Evolutionary conservation across 768 basidiomycete genomes (phyloP).

Genomic region (Suillus clintonianus): DNA sequence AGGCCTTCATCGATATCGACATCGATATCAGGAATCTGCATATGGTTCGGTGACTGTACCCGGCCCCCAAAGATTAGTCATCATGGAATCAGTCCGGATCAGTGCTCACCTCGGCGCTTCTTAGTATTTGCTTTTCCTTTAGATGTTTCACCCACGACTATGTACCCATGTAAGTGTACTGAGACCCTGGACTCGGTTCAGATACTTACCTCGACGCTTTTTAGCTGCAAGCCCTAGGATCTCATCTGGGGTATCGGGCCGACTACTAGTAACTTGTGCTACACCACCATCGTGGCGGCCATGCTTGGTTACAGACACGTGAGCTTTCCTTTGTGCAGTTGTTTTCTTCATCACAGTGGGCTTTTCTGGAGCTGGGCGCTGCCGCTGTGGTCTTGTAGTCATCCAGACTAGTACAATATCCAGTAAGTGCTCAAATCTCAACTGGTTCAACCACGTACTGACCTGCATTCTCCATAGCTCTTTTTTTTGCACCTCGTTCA

Average conservation of each 20-base stretch:
- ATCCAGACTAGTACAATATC: neutral
- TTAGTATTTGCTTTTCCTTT: too few species aligned
- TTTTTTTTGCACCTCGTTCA: neutral
- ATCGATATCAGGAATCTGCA: too few species aligned
- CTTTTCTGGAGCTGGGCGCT: neutral
- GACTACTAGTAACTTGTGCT: too few species aligned
- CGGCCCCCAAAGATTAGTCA: neutral
- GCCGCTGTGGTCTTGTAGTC: neutral
- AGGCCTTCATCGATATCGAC: neutral
- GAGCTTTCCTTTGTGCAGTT: neutral
- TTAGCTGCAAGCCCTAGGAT: neutral
- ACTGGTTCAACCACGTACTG: neutral
- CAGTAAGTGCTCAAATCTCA: neutral
- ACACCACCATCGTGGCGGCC: neutral
- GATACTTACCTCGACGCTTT: neutral
- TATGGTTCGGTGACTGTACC: neutral
- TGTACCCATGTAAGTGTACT: neutral
- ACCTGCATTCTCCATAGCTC: neutral
- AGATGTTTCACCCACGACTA: neutral
- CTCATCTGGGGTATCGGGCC: too few species aligned
- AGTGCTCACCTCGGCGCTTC: too few species aligned
- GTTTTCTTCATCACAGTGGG: neutral
- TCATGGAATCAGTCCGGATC: too few species aligned
- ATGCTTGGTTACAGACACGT: neutral
- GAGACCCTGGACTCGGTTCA: neutral